Evolutionary conservation across 2,329 filamentous ascomycete species (phyloP), one percentile per base, ranked within the genome.

Genomic region (Venturia carpophila): DNA sequence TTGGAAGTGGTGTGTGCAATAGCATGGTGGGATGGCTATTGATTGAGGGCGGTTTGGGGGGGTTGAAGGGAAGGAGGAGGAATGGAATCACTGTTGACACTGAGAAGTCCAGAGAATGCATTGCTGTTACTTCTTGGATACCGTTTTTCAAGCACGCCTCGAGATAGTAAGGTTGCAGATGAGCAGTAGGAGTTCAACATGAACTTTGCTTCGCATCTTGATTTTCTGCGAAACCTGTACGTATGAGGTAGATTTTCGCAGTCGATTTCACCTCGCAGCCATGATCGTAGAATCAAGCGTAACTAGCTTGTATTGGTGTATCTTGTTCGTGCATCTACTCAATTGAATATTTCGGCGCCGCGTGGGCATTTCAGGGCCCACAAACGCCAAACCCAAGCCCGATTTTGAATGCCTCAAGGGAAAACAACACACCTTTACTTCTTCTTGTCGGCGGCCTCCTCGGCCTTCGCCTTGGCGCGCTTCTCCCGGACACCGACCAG

Each of bases 401-500:
- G 1, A 43, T 21, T 61, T 61, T 61, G 21, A 43, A 27, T 61
- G 37, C 30, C 52, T 37, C 52, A 37, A n/a, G 52, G 37, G 21
- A 42, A 3, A 45, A 21, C n/a, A 61, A 11, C 39, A 42, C 39
- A 61, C 60, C 17, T 73, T 73, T 92, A 93, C 88, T 94, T 93
- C 89, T 93, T 93, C 80, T 86, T 85, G 71, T 79, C 75, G 76
- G 83, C 83, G 78, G 89, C 89, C 76, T 89, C 90, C 78, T 92
- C 90, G 73, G 87, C 89, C 84, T 89, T 93, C 75, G 91, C 90
- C 85, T 88, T 90, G 73, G 84, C 87, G 76, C 94, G 88, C 92
- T 97, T 97, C 85, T 95, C 92, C 79, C 92, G 87, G 76, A 84
- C 84, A 81, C 94, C 94, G 70, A 84, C 80, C 75, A 89, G 83